These are phyloP conservation scores for Drechslerella stenobrocha DNA, from an alignment of 2,329 filamentous ascomycete genomes.

Conservation along the genomic window DNA sequence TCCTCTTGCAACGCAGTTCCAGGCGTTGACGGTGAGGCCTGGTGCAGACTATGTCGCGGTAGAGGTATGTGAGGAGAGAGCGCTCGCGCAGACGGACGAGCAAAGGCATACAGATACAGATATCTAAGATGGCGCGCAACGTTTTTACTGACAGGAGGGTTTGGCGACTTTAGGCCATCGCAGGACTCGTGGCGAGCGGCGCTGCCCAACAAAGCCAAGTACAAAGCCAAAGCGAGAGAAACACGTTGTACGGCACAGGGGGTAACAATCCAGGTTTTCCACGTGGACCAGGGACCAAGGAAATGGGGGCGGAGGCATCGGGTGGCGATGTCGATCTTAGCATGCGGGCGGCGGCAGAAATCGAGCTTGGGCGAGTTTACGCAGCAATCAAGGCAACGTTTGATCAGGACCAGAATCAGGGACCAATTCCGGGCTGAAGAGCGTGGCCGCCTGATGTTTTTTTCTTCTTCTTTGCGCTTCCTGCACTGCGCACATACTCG, in stretches of 20 bases:
- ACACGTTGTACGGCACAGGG: not conserved
- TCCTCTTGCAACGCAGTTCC: constrained; percentile 44
- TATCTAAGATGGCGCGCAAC: no score
- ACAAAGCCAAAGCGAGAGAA: not conserved
- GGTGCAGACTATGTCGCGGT: constrained; percentile 44
- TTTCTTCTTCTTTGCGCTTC: not conserved
- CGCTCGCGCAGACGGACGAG: not conserved
- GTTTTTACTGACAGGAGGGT: no score
- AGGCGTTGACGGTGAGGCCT: constrained; percentile 40
- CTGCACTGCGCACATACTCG: not conserved
- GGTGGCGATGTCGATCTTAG: constrained; percentile 16
- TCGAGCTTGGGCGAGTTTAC: constrained; percentile 28
- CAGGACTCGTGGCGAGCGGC: constrained; percentile 31
- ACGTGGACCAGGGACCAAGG: not conserved
- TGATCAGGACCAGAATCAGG: constrained; percentile 6
- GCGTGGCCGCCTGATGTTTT: not conserved
- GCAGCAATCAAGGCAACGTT: constrained; percentile 23
- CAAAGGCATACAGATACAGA: not conserved
- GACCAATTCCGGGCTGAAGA: not conserved
- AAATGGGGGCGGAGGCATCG: not conserved
- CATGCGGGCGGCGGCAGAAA: constrained; percentile 36
- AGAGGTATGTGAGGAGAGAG: constrained; percentile 20
- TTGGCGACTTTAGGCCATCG: constrained; percentile 28
- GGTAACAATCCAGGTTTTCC: not conserved
- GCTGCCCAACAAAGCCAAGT: constrained; percentile 8